Base-by-base conservation (phyloP, 1,284 basidiomycete genomes). In the Pterulicium gracile region DNA sequence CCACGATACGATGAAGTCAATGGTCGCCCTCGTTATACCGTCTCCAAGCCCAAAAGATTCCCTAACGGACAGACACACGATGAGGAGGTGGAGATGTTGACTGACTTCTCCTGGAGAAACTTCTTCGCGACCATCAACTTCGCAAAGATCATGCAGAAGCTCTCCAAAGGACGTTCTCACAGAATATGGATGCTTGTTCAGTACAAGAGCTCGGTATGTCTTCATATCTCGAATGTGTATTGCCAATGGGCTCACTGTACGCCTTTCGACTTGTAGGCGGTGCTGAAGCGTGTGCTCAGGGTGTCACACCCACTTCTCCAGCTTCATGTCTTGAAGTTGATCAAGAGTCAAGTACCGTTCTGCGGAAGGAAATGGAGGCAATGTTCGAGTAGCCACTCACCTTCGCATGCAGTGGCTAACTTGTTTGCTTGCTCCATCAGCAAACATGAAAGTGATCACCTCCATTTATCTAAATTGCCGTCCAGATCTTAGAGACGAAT, bases 391-490 rank as follows among this genome's bases (percentile, higher is more conserved):
- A 32, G n/a, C 27, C 63, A 59, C 79, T 60, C 20, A 21, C 46
- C 43, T n/a, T 20, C n/a, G n/a, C n/a, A n/a, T n/a, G n/a, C n/a
- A n/a, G n/a, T n/a, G n/a, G n/a, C n/a, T n/a, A n/a, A n/a, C n/a
- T n/a, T n/a, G n/a, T n/a, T n/a, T 45, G 18, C 13, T 20, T 50
- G 22, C 47, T 55, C 36, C 44, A 48, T 20, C 57, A 95, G 91
- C 88, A 19, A 99, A 98, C 61, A 99, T 99, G 96, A 96, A 98
- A 65, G 89, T 98, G 50, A 98, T 99, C 59, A 99, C 96, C 3
- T 85, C 91, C 22, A 98, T 99, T 54, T 98, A 99, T 63, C 72
- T 98, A 50, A 96, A 97, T 58, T 98, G 94, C 61, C 75, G 95
- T 46, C 95, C 96, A 7, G 93, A 97, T 58, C 72, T 99, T 45